Evolutionary conservation across 345 rosid genomes (phyloP).

Genomic region (Citrus medica): DNA sequence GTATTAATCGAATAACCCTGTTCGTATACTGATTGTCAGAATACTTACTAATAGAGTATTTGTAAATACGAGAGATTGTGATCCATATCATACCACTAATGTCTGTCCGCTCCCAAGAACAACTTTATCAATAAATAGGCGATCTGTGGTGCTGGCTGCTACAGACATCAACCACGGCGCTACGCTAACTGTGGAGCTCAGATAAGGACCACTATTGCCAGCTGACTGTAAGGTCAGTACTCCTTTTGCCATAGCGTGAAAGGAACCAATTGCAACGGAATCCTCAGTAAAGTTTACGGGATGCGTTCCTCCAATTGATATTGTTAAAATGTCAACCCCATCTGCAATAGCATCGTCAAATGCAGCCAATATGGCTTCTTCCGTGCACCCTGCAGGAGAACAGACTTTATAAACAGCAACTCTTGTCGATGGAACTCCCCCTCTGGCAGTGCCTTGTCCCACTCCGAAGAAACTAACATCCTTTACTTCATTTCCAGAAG

Average conservation of each 20-base stretch:
- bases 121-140: conserved; percentile 24
- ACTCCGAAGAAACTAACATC: too few species aligned
- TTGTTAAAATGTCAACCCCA: conserved; percentile 43
- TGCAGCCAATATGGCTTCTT: conserved; percentile 25
- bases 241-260: conserved; percentile 49
- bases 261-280: conserved; percentile 34
- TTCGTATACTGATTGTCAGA: background rate
- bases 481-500: too few species aligned
- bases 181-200: background rate
- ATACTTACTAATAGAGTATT: background rate
- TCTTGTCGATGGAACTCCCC: too few species aligned
- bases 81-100: conserved; percentile 36
- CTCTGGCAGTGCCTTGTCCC: too few species aligned
- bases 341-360: conserved; percentile 69
- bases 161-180: conserved; percentile 51
- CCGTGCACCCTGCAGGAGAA: too few species aligned
- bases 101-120: conserved; percentile 36
- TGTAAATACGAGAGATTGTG: background rate
- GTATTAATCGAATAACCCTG: conserved; percentile 40
- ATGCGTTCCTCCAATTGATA: background rate
- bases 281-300: background rate
- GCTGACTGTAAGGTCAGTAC: conserved; percentile 41
- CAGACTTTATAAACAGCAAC: too few species aligned
- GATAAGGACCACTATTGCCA: conserved; percentile 19
- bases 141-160: conserved; percentile 53